These are phyloP conservation scores for Hygrocybe punicea DNA, from an alignment of 768 basidiomycete species.

Conservation along the genomic window DNA sequence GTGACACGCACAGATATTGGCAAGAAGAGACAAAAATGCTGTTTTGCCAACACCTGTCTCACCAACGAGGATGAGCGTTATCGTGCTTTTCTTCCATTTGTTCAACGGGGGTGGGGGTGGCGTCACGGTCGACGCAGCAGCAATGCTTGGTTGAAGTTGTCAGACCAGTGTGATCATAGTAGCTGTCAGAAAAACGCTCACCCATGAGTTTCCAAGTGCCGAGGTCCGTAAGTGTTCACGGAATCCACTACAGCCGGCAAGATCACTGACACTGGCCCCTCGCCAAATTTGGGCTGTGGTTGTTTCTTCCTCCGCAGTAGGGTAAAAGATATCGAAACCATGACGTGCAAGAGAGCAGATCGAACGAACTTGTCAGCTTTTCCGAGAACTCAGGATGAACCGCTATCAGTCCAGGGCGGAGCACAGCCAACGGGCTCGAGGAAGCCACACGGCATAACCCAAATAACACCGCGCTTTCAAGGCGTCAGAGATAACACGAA, in stretches of 20 bases:
- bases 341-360: not conserved
- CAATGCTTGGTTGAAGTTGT: not conserved
- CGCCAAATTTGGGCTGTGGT: too few relatives aligned
- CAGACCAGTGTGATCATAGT: not conserved
- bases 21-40: constrained; percentile 12
- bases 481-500: too few relatives aligned
- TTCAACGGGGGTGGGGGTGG: not conserved
- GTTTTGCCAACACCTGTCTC: constrained; percentile 13
- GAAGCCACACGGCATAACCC: too few relatives aligned
- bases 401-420: too few relatives aligned
- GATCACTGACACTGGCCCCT: too few relatives aligned
- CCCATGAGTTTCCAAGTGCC: too few relatives aligned
- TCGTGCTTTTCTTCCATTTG: not conserved
- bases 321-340: not conserved
- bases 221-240: too few relatives aligned
- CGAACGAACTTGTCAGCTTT: not conserved
- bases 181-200: not conserved
- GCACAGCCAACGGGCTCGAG: too few relatives aligned
- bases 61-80: constrained; percentile 6
- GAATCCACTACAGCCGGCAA: too few relatives aligned
- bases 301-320: not conserved
- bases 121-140: not conserved
- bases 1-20: constrained; percentile 14
- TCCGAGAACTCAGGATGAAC: not conserved
- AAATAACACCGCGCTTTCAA: too few relatives aligned